Evolutionary conservation across 225 moss, liverwort and hornwort genomes (phyloP).

Genomic region (Bryum argenteum): DNA sequence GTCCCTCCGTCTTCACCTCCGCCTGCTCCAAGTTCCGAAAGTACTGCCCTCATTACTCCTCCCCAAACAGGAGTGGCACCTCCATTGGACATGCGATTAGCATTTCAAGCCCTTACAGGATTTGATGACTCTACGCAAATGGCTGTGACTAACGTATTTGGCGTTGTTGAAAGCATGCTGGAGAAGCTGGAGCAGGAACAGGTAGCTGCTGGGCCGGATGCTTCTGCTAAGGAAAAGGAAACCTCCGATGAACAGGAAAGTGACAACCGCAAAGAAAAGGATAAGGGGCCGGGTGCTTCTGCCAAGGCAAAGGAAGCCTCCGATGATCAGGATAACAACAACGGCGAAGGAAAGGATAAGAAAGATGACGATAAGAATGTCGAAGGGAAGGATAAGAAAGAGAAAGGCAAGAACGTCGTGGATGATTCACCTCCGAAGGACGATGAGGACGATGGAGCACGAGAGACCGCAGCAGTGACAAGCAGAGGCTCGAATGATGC

Average conservation of each 20-base stretch:
- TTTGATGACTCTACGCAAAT: slow-evolving; percentile 99
- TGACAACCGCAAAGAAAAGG: slow-evolving; percentile 14
- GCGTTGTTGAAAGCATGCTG: slow-evolving; percentile 81
- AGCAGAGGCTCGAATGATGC: slow-evolving; percentile 14
- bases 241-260: slow-evolving; percentile 24
- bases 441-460: slow-evolving; percentile 21
- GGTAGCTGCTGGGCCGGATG: slow-evolving; percentile 21
- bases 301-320: slow-evolving; percentile 17
- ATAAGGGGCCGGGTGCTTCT: slow-evolving; percentile 18
- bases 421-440: slow-evolving; percentile 5
- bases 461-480: slow-evolving; percentile 24
- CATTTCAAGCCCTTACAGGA: slow-evolving; percentile 74
- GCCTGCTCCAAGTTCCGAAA: slow-evolving; percentile 30
- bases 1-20: slow-evolving; percentile 31
- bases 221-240: slow-evolving; percentile 25
- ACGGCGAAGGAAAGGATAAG: background rate
- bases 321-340: slow-evolving; percentile 25
- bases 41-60: slow-evolving; percentile 23
- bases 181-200: slow-evolving; percentile 79
- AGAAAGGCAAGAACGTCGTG: slow-evolving; percentile 6
- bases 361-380: slow-evolving; percentile 8
- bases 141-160: slow-evolving; percentile 98
- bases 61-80: slow-evolving; percentile 40
- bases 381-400: slow-evolving; percentile 1
- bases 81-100: slow-evolving; percentile 53